A percentile compares a stretch with the other conserved stretches of the same genome.
phyloP scores from a whole-genome alignment of 164 flowering plant species.

The Piper betle region DNA sequence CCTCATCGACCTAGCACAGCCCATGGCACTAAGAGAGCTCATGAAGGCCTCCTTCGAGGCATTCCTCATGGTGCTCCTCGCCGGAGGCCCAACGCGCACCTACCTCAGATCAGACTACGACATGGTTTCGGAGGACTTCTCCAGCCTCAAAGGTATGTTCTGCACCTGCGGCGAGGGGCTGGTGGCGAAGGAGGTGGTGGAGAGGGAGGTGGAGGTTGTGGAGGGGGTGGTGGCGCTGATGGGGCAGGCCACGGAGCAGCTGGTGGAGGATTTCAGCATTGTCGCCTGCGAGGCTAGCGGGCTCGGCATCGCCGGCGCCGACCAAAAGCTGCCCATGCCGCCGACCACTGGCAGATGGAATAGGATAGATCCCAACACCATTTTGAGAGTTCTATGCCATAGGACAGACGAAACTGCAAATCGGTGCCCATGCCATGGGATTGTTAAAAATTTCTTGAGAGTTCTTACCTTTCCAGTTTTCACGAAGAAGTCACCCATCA shows the following conservation, averaged over 20 bases:
- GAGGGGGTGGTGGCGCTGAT: conserved; percentile 66
- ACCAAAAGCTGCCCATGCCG: conserved; percentile 74
- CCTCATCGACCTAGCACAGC: conserved; percentile 54
- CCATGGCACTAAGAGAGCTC: conserved; percentile 62
- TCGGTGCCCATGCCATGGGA: conserved; percentile 42
- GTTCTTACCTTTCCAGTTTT: conserved; percentile 71
- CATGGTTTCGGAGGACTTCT: conserved; percentile 71
- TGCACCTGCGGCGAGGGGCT: conserved; percentile 60
- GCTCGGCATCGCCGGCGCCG: conserved; percentile 24
- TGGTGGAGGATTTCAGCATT: conserved; percentile 80
- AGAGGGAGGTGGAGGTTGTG: conserved; percentile 57
- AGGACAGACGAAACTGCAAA: conserved; percentile 66
- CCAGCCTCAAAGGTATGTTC: conserved; percentile 48
- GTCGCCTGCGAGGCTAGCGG: conserved; percentile 63
- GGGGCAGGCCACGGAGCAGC: conserved; percentile 67
- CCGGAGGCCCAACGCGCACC: conserved; percentile 58
- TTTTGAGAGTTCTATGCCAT: conserved; percentile 73
- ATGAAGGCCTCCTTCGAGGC: conserved; percentile 86
- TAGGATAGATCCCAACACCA: conserved; percentile 80
- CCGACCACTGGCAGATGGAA: conserved; percentile 92
- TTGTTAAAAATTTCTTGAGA: neutral
- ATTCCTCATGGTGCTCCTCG: conserved; percentile 74
- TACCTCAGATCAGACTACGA: conserved; percentile 46
- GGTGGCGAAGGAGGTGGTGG: conserved; percentile 54
- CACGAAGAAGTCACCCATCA: conserved; percentile 63